Percentiles rank a stretch among this genome's conserved stretches.
Conservation (phyloP, 1,139 yeast genomes). For the Hemisphaericaspora xylofermentans region DNA sequence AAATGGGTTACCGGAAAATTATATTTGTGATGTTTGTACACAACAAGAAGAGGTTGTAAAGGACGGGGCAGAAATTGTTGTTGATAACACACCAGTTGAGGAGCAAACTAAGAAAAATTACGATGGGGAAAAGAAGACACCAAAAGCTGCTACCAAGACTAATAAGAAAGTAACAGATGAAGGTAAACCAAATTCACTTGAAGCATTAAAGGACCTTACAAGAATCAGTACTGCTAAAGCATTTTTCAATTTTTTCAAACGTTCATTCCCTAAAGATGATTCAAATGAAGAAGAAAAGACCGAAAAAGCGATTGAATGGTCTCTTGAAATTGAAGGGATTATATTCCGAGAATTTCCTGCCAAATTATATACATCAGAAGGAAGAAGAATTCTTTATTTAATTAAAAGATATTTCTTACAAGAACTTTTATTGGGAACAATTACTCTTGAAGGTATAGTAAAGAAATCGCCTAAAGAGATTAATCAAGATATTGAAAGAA, state of each 20-base stretch:
- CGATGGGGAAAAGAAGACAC: neutral
- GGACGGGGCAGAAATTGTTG: neutral
- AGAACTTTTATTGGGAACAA: slow-evolving; percentile 28
- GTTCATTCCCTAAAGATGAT: slow-evolving; percentile 42
- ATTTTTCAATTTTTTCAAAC: slow-evolving; percentile 36
- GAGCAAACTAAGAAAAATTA: neutral
- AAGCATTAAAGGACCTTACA: slow-evolving; percentile 27
- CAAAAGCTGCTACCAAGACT: slow-evolving; percentile 4
- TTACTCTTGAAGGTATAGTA: slow-evolving; percentile 30
- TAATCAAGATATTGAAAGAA: slow-evolving; percentile 19
- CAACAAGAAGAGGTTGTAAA: slow-evolving; percentile 1
- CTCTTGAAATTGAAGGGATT: slow-evolving; percentile 43
- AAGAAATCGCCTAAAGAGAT: slow-evolving; percentile 37
- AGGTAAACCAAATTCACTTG: slow-evolving; percentile 10
- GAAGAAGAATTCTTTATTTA: slow-evolving; percentile 40
- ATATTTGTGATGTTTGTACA: slow-evolving; percentile 34
- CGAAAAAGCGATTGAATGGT: slow-evolving; percentile 35
- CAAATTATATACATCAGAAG: slow-evolving; percentile 40
- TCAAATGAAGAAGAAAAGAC: slow-evolving; percentile 25
- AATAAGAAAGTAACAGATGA: slow-evolving; percentile 2
- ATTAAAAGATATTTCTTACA: slow-evolving; percentile 32
- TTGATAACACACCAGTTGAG: neutral
- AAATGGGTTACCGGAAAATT: slow-evolving; percentile 29
- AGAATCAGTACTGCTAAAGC: slow-evolving; percentile 41
- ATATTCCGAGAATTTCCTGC: slow-evolving; percentile 26